Base-by-base conservation (phyloP, 768 basidiomycete species). In the Dioszegia hungarica region DNA sequence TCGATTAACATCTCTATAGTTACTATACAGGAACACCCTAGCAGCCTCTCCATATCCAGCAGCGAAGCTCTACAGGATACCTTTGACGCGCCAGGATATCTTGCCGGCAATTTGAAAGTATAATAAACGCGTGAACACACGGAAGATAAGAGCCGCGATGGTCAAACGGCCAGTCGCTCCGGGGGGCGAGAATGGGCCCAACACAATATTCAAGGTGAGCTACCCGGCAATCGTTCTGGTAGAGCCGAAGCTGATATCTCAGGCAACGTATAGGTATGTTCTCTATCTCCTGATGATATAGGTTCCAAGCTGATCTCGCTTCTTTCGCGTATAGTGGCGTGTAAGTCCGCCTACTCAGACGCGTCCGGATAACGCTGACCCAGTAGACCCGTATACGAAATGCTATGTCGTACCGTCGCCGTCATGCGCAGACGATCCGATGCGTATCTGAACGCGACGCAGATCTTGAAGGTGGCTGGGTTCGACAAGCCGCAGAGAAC, bases 401-500 rank as follows among this genome's bases (percentile, higher is more conserved):
- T 74, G 72, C 59, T 76, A 53, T 73, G 73, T 46, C 71, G 70
- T 44, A 66, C 60, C 51, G 89, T 98, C 72, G 94, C 95, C 52
- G 91, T 98, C 60, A 99, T 99, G 95, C 85, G 94, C 45, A 83
- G 95, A 69, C 87, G 92, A 74, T 83, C 89, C 34, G 95, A 99
- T 78, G 88, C 88, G 38, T 99, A 95, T 89, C 82, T 99, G 56
- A 99, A 99, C 82, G 95, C 95, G 78, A 99, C 95, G 0, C 77
- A 78, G 57, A 95, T 99, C 62, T 84, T 99, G 71, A 99, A 99
- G 77, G 94, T 99, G 66, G 95, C 93, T 27, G 95, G 94, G 10
- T 98, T 98, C 67, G 95, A 99, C 79, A 99, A 99, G 75, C 95
- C 95, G 1, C 95, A 98, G 74, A 82, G 95, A 46, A 99, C 95